Percentiles rank a stretch among this genome's conserved stretches.
Conservation (phyloP, 2,329 filamentous ascomycete genomes). For the Colletotrichum theobromicola region DNA sequence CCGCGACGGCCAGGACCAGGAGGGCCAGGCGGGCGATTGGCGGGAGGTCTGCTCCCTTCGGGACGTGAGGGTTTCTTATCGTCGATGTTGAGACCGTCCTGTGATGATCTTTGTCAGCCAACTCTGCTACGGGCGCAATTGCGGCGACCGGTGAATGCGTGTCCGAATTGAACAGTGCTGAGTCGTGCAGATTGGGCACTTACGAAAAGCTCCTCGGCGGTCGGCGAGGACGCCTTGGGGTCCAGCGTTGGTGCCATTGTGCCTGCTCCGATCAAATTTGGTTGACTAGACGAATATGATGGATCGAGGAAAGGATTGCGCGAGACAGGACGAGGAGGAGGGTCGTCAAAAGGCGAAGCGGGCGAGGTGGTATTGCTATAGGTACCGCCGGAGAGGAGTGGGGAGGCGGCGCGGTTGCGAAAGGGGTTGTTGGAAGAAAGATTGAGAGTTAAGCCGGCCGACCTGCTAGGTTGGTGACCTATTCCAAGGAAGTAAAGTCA, state of each 20-base stretch:
- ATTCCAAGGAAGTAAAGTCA: slow-evolving; percentile 28
- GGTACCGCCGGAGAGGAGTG: slow-evolving; percentile 36
- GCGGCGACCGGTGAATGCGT: background rate
- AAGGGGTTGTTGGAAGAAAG: slow-evolving; percentile 85
- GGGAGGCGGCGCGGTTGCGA: slow-evolving; percentile 74
- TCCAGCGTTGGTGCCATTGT: slow-evolving; percentile 56
- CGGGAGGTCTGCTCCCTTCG: slow-evolving; percentile 32
- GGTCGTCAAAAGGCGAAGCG: slow-evolving; percentile 66
- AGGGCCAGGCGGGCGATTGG: slow-evolving; percentile 43
- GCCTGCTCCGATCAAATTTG: slow-evolving; percentile 44
- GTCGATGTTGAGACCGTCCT: slow-evolving; percentile 73
- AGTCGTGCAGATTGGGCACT: slow-evolving; percentile 41
- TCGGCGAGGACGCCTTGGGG: slow-evolving; percentile 52
- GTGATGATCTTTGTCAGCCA: slow-evolving; percentile 23
- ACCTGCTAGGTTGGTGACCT: slow-evolving; percentile 47
- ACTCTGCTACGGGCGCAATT: background rate
- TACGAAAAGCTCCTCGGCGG: slow-evolving; percentile 79
- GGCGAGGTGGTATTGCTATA: slow-evolving; percentile 43
- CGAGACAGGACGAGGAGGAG: slow-evolving; percentile 65
- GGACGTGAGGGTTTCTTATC: slow-evolving; percentile 52
- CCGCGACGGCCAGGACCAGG: slow-evolving; percentile 46
- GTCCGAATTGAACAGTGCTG: background rate
- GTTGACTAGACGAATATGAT: slow-evolving; percentile 36
- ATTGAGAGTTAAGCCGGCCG: slow-evolving; percentile 62
- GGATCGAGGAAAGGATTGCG: slow-evolving; percentile 79